Conservation (phyloP, 164 flowering plant species). For the Tetracentron sinense region DNA sequence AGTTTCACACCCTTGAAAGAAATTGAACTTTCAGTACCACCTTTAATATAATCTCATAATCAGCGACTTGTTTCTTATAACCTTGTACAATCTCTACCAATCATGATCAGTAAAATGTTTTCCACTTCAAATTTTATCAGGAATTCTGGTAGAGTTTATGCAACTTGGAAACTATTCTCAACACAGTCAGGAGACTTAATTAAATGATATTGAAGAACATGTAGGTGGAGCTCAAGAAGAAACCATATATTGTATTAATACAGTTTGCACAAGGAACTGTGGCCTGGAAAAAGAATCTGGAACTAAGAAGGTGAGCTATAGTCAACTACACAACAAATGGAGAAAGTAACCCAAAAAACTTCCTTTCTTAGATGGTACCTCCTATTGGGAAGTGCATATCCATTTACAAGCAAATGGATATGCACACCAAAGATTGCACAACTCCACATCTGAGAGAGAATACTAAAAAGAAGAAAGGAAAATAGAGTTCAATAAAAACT, state of each 20-base stretch:
- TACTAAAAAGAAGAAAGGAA: too few species aligned
- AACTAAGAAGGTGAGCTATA: not conserved
- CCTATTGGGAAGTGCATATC: too few species aligned
- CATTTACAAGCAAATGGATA: too few species aligned
- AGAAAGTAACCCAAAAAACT: not conserved
- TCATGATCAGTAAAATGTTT: too few species aligned
- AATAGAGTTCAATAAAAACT: too few species aligned
- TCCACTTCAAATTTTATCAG: not conserved
- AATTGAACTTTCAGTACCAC: not conserved
- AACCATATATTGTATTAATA: not conserved
- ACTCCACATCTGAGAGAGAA: too few species aligned
- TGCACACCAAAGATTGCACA: too few species aligned
- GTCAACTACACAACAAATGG: not conserved
- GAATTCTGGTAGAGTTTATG: not conserved
- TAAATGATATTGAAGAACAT: not conserved
- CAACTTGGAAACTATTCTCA: too few species aligned
- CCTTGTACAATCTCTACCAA: not conserved
- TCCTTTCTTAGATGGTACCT: too few species aligned
- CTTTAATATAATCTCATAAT: not conserved
- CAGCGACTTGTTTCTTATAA: not conserved
- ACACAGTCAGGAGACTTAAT: not conserved
- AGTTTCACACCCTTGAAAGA: not conserved
- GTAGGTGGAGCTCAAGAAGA: not conserved
- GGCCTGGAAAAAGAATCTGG: not conserved
- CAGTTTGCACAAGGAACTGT: not conserved